Percentiles rank a stretch among this genome's conserved stretches.
Conservation (phyloP, 2,329 filamentous ascomycete genomes). For the Trichoderma semiorbis region DNA sequence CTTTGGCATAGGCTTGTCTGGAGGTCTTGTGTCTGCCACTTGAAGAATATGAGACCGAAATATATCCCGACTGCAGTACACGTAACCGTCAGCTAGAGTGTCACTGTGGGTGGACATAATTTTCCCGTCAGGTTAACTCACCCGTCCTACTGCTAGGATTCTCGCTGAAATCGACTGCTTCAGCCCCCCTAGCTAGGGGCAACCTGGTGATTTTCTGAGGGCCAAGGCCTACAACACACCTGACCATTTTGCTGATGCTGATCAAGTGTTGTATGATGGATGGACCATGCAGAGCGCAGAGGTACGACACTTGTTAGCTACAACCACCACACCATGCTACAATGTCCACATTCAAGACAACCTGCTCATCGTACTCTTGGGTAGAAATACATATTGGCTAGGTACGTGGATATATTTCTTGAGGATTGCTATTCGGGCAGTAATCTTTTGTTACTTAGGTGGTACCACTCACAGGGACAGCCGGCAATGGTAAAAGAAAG, state of each 20-base stretch:
- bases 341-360: not conserved
- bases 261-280: not conserved
- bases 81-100: not conserved
- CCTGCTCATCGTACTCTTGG: not conserved
- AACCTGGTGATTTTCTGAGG: not conserved
- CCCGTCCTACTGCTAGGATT: not conserved
- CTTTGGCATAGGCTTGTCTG: not conserved
- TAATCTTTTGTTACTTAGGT: no score
- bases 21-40: not conserved
- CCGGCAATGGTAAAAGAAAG: no score
- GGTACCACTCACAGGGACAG: no score
- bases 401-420: not conserved
- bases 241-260: not conserved
- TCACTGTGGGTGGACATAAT: not conserved
- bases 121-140: not conserved
- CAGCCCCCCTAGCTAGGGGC: not conserved
- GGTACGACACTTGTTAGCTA: not conserved
- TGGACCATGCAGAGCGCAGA: not conserved
- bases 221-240: not conserved
- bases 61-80: not conserved
- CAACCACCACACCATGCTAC: not conserved
- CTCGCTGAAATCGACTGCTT: not conserved
- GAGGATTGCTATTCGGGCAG: no score
- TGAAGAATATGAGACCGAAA: not conserved
- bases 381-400: not conserved